Base-by-base conservation (phyloP, 2,329 filamentous ascomycete genomes). In the Epicoccum sorghinum region DNA sequence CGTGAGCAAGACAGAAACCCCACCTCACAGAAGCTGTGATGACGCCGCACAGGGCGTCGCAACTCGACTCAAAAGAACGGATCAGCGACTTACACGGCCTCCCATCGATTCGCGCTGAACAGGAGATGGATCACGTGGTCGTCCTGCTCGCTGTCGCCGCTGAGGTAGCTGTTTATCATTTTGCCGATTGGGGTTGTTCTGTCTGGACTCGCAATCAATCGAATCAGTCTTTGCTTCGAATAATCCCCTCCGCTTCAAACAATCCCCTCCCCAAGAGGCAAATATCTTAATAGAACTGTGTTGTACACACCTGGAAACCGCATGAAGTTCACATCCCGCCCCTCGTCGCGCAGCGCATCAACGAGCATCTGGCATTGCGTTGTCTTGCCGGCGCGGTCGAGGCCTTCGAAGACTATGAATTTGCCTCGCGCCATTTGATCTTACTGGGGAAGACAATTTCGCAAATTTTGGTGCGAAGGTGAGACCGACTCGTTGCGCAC, bases 41-140 rank as follows among this genome's bases (percentile, higher is more conserved):
- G 3, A 18, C 18, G 2, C 18, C 18, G 18, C 18, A 3, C 18
- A 2, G 3, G 18, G 3, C 18, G 18, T 18, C 47, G 18, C 13
- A 14, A 32, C 14, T 38, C 6, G 36, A 38, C 22, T 4, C 4
- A 25, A 7, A 10, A 14, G 27, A 25, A 18, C 18, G 18, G 18
- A 18, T 18, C 18, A 18, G 18, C 18, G 3, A 70, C 71, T 36
- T 70, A 76, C 69, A 75, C 78, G 40, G 79, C 74, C 70, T 96
- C 93, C 93, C 93, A 96, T 42, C 93, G 83, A 72, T 97, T 97
- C 8, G 93, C 91, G 55, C 89, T 91, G 75, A 96, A 96, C 18
- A 96, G 82, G 1, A 96, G 82, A 73, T 97, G 93, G 64, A 96
- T 93, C 4, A 88, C 89, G 69, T 96, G 91, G 73, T 96, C 92